Evolutionary conservation across 305 asterid genomes (phyloP), one percentile per base, ranked within the genome.

Genomic region (Striga hermonthica): DNA sequence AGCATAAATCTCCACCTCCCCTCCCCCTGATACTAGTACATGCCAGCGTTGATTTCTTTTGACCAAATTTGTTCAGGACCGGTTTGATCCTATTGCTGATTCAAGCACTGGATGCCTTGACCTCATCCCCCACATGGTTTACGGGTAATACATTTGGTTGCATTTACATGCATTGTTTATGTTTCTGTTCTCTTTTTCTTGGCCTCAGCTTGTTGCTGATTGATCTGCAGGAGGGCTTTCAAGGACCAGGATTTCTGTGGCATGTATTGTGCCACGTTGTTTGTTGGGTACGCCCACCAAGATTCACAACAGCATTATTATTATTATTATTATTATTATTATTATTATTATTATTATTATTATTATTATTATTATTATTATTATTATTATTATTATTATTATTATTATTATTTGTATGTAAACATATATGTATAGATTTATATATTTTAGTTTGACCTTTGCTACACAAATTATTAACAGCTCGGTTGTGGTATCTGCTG

Each of bases 221-320:
- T 22, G 75, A 57, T 72, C 57, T 22, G 43, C 45, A 90, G 99
- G 80, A 86, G 97, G 89, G 90, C 86, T 74, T 90, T 88, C 69
- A 79, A 95, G 80, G 97, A 95, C 43, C 96, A 88, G 75, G 93
- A 93, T 76, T 90, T 86, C 76, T 75, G 97, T 79, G 99, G 99
- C 78, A 88, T 93, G 82, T 84, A 86, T 78, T 93, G 99, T 68
- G 95, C 96, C 48, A 83, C 90, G 77, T 75, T 93, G 82, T 86
- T 91, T 2, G 92, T 90, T 68, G 85, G 90, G 99, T 93, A 82
- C 31, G 31, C 31, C 31, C 31, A 22, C 31, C 1, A 22, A 22
- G 1, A 22, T 22, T 22, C 31, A 22, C 31, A 0, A 22, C 31
- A 22, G 31, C 31, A 22, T 22, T 22, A 22, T 22, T 22, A 22